phyloP scores from a whole-genome alignment of 192 early-diverging fungal genomes.

The Haplosporangium gracile region DNA sequence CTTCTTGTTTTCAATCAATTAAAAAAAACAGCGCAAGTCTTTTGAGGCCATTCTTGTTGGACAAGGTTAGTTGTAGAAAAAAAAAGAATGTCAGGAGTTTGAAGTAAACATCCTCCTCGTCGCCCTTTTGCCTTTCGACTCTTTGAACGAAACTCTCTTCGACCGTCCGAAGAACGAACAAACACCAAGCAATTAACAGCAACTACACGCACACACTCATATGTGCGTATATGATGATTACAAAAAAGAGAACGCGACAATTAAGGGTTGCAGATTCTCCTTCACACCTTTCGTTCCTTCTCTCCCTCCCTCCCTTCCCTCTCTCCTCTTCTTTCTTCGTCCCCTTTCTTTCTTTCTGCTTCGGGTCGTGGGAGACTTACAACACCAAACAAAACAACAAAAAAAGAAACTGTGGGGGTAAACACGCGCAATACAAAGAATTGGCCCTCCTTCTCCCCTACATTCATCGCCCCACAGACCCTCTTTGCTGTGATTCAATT shows the following conservation, averaged over 20 bases:
- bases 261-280: not conserved
- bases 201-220: not conserved
- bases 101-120: not conserved
- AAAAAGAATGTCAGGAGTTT: not conserved
- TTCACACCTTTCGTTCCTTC: not conserved
- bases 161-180: not conserved
- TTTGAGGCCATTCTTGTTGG: slow-evolving; percentile 35
- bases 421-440: not conserved
- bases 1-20: not conserved
- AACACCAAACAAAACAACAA: not conserved
- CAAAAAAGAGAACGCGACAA: not conserved
- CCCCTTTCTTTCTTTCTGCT: not conserved
- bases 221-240: not conserved
- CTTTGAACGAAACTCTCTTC: not conserved
- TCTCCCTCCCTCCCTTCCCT: not conserved
- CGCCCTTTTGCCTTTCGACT: not conserved
- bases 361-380: slow-evolving; percentile 5
- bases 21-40: slow-evolving; percentile 40
- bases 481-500: not conserved
- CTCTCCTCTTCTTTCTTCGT: not conserved
- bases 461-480: slow-evolving; percentile 6
- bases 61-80: slow-evolving; percentile 32
- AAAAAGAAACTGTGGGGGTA: not conserved
- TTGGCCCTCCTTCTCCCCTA: not conserved
- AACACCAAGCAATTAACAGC: not conserved